Evolutionary conservation across 768 basidiomycete species (phyloP), one percentile per base, ranked within the genome.

Genomic region (Fomitopsis pulvina): DNA sequence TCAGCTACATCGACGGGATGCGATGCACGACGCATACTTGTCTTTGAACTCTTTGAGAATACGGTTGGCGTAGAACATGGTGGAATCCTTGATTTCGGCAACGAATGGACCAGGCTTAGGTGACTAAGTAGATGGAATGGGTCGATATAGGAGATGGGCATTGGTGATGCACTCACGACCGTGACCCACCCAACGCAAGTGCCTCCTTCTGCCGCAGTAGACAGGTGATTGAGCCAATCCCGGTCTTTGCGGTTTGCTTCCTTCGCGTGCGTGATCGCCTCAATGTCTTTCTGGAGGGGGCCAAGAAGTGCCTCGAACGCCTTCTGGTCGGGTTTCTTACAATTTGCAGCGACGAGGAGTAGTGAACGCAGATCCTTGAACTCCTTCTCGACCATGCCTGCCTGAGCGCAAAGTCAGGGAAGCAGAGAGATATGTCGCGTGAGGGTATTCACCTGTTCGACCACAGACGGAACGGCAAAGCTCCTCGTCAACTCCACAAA

Each of bases 31-130:
- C 2, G 62, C 87, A 50, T 52, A 92, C 95, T 90, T 91, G 6
- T 91, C 89, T 66, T 92, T 98, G 75, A 78, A 91, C 55, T 94
- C 91, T 66, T 92, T 91, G 67, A 92, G 83, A 41, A 98, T 78
- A 51, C 84, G 81, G 67, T 96, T 91, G 1, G 83, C 84, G 65
- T 92, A 98, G 70, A 91, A 99, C 61, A 80, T 76, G 10, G 85
- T 79, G 3, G 88, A 80, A 22, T 97, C 92, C 67, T 88, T 94
- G 66, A 87, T 78, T 43, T 93, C 90, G 16, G 67, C 71, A n/a
- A 97, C 73, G 55, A 77, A 85, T 22, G 86, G 79, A 4, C 76
- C 89, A 1, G 95, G 95, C 62, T 88, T 91, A 6, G 81, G 77
- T 71, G 90, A 73, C 74, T 78, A 52, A 38, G 34, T 10, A 28